These are phyloP conservation scores for Parsonsia alboflavescens DNA, from an alignment of 257 asterid genomes.

Conservation along the genomic window DNA sequence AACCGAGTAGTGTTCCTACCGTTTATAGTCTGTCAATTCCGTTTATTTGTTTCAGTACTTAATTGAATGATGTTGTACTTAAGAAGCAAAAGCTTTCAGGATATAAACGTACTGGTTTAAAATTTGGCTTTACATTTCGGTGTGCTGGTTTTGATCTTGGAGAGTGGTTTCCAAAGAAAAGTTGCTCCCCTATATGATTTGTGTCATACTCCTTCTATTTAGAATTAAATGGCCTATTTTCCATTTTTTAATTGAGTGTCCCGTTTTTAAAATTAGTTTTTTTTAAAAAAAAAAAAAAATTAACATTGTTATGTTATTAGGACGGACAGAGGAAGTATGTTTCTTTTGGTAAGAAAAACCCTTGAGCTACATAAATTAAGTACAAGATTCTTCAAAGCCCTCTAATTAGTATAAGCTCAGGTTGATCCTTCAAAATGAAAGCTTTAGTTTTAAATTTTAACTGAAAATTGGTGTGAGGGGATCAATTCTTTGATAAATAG, in stretches of 20 bases:
- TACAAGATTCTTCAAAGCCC: not conserved
- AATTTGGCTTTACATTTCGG: not conserved
- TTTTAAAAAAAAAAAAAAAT: too few relatives aligned
- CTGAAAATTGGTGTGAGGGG: not conserved
- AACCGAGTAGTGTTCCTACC: not conserved
- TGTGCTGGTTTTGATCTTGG: not conserved
- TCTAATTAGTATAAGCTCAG: not conserved
- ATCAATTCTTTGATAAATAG: not conserved
- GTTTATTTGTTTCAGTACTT: not conserved
- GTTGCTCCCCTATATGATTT: not conserved
- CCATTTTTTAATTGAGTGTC: too few relatives aligned
- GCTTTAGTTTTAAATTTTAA: not conserved
- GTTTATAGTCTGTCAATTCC: not conserved
- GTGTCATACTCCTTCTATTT: too few relatives aligned
- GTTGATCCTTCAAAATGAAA: not conserved
- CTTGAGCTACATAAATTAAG: not conserved
- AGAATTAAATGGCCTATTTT: too few relatives aligned
- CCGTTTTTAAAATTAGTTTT: too few relatives aligned
- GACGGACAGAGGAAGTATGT: too few relatives aligned
- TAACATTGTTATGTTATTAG: too few relatives aligned
- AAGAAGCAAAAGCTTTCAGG: not conserved
- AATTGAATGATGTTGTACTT: not conserved
- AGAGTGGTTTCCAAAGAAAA: not conserved
- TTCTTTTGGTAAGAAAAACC: not conserved
- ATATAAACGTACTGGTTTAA: not conserved